Conservation (phyloP, 345 rosid species). For the Cardamine resedifolia region DNA sequence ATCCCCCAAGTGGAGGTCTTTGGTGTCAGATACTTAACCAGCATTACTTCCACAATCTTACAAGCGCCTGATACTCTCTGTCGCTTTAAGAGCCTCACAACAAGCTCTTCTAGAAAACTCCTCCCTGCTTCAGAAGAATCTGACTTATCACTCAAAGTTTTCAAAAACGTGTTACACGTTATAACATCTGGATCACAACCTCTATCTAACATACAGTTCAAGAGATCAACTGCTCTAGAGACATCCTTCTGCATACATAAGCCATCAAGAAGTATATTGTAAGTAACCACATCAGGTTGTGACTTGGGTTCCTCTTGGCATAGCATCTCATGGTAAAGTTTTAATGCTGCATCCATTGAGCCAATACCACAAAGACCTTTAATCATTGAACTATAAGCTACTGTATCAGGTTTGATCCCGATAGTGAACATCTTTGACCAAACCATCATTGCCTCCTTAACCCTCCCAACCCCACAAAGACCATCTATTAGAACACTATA, state of each 20-base stretch:
- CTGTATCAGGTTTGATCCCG: conserved; percentile 76
- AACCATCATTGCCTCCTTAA: conserved; percentile 61
- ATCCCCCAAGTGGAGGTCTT: conserved; percentile 61
- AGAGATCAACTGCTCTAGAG: conserved; percentile 74
- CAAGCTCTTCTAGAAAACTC: conserved; percentile 79
- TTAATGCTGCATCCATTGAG: conserved; percentile 62
- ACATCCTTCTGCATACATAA: conserved; percentile 60
- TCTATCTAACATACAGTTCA: conserved; percentile 71
- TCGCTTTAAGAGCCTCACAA: conserved; percentile 58
- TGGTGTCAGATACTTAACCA: conserved; percentile 64
- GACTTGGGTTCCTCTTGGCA: conserved; percentile 57
- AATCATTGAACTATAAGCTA: conserved; percentile 84
- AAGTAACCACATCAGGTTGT: conserved; percentile 87
- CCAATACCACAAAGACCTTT: conserved; percentile 74
- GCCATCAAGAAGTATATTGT: conserved; percentile 77
- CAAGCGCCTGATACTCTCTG: conserved; percentile 69
- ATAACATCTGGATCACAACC: conserved; percentile 77
- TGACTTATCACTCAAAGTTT: conserved; percentile 57
- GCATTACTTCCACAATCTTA: conserved; percentile 69
- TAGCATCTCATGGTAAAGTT: conserved; percentile 85
- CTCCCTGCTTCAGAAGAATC: conserved; percentile 72
- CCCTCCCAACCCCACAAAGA: conserved; percentile 63
- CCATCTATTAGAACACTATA: conserved; percentile 81
- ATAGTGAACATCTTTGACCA: conserved; percentile 75
- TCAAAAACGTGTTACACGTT: conserved; percentile 80